Evolutionary conservation across 345 rosid genomes (phyloP).

Genomic region (Eucalyptus cladocalyx): DNA sequence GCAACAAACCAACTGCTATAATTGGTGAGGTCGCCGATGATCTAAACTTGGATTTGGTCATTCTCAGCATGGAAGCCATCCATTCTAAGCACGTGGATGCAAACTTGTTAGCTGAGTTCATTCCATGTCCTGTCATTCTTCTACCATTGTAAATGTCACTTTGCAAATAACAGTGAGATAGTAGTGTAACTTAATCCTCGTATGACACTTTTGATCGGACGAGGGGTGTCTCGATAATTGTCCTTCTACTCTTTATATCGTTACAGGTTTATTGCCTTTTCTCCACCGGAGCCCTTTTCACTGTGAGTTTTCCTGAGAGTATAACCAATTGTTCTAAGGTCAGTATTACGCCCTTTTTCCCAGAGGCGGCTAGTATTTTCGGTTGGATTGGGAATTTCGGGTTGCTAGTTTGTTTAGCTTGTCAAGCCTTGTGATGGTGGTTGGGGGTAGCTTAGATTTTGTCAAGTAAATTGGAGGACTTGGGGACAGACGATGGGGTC

Average conservation of each 20-base stretch:
- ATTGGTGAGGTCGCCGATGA: slow-evolving; percentile 98
- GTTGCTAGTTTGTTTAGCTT: not conserved
- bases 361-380: not conserved
- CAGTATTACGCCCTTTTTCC: not conserved
- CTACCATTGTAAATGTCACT: slow-evolving; percentile 40
- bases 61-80: slow-evolving; percentile 95
- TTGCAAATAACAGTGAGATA: not conserved
- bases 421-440: not conserved
- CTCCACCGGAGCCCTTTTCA: not conserved
- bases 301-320: not conserved
- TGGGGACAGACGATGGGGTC: not conserved
- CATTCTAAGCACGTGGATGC: slow-evolving; percentile 98
- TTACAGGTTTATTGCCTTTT: not conserved
- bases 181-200: not conserved
- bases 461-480: not conserved
- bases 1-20: slow-evolving; percentile 75
- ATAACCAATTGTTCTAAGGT: not conserved
- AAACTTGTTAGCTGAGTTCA: slow-evolving; percentile 83
- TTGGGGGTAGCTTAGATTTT: not conserved
- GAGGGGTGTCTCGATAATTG: not conserved
- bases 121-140: slow-evolving; percentile 90
- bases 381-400: not conserved
- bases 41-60: slow-evolving; percentile 70
- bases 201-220: not conserved
- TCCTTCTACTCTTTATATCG: not conserved